These are phyloP conservation scores for Phaffia tasmanica DNA, from an alignment of 768 basidiomycete genomes.

Conservation along the genomic window DNA sequence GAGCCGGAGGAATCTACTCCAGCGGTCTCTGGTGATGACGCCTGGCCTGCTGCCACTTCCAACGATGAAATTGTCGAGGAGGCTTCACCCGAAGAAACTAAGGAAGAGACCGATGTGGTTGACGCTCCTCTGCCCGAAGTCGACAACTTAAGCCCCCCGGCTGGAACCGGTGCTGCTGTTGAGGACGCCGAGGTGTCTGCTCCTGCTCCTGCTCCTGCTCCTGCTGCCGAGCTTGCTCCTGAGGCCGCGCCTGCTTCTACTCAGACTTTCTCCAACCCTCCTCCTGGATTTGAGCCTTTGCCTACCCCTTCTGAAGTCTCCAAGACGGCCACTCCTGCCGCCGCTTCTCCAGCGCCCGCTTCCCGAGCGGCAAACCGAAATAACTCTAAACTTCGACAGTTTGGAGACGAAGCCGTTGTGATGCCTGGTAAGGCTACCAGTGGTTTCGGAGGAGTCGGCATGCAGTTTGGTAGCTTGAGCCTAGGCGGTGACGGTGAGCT, in stretches of 20 bases:
- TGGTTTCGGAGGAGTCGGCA: slow-evolving; percentile 33
- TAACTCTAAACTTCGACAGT: slow-evolving; percentile 33
- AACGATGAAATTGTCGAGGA: slow-evolving; percentile 24
- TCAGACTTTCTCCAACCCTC: slow-evolving; percentile 2
- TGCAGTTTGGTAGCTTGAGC: slow-evolving; percentile 40
- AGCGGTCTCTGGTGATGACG: neutral
- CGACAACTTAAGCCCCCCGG: no score
- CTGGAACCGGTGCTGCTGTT: slow-evolving; percentile 6
- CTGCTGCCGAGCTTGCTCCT: slow-evolving; percentile 29
- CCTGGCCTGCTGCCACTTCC: neutral
- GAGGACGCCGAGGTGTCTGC: slow-evolving; percentile 29
- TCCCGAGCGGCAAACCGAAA: slow-evolving; percentile 9
- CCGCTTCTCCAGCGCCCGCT: slow-evolving; percentile 7
- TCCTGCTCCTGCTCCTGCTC: slow-evolving; percentile 33
- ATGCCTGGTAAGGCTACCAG: slow-evolving; percentile 32
- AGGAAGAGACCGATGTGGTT: slow-evolving; percentile 23
- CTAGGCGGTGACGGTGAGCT: slow-evolving; percentile 33
- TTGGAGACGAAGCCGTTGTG: slow-evolving; percentile 38
- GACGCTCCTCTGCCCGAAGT: slow-evolving; percentile 20
- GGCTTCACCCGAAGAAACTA: slow-evolving; percentile 27
- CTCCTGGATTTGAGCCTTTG: slow-evolving; percentile 28
- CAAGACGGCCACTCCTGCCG: slow-evolving; percentile 8
- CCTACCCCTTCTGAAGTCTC: slow-evolving; percentile 28
- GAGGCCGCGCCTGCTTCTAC: neutral
- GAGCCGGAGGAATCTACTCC: slow-evolving; percentile 25